These are phyloP conservation scores for Acer yangbiense DNA, from an alignment of 345 rosid species.

Conservation along the genomic window DNA sequence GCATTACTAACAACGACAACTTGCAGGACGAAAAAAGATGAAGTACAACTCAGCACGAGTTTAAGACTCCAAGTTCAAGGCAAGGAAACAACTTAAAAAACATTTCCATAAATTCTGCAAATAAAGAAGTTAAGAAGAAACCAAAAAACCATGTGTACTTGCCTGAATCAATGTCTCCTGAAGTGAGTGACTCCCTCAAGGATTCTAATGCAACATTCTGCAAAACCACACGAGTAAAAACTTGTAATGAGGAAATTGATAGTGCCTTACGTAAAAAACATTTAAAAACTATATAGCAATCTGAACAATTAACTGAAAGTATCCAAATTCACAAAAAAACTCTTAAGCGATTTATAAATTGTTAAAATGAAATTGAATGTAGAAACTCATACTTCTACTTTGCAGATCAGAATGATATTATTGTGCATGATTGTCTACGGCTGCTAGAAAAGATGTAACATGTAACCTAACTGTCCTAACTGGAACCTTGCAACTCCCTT, in stretches of 20 bases:
- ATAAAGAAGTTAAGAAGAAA: not conserved
- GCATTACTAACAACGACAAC: not conserved
- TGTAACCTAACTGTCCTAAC: not conserved
- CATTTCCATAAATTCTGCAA: not conserved
- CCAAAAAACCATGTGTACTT: conserved; percentile 16
- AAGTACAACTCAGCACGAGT: not conserved
- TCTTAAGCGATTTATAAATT: not conserved
- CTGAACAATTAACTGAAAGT: not conserved
- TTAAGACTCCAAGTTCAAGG: conserved; percentile 1
- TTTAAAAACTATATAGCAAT: conserved; percentile 5
- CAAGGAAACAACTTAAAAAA: not conserved
- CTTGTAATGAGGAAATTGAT: not conserved
- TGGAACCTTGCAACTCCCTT: not conserved
- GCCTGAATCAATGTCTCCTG: conserved; percentile 53
- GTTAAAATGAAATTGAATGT: not conserved
- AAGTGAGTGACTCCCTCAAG: conserved; percentile 55
- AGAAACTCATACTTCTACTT: not conserved
- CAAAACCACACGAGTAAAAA: conserved; percentile 30
- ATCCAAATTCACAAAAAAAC: not conserved
- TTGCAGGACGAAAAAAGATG: not conserved
- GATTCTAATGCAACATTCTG: conserved; percentile 82
- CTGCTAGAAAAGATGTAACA: not conserved
- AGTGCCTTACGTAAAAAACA: conserved; percentile 1
- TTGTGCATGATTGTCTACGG: not conserved
- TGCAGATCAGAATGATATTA: not conserved